These are phyloP conservation scores for Rugonectria rugulosa DNA, from an alignment of 2,329 filamentous ascomycete genomes.

Conservation along the genomic window DNA sequence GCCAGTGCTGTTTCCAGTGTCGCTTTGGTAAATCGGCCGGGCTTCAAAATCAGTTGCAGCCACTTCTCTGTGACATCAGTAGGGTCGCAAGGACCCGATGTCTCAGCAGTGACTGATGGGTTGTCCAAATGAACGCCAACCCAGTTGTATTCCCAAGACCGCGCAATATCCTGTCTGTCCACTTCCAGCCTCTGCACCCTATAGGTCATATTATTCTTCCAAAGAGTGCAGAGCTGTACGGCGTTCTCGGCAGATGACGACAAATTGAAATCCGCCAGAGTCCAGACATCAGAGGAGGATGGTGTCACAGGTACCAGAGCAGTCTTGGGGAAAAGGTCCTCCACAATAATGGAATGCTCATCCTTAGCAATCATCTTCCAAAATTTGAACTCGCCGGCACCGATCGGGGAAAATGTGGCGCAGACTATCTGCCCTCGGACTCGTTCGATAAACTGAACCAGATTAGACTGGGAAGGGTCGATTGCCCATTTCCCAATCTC, in stretches of 20 bases:
- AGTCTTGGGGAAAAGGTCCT: conserved; percentile 72
- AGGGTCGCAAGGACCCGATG: conserved; percentile 68
- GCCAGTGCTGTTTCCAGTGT: conserved; percentile 84
- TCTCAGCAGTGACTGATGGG: conserved; percentile 60
- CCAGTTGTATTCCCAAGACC: conserved; percentile 75
- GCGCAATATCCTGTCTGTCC: conserved; percentile 67
- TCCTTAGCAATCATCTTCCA: conserved; percentile 77
- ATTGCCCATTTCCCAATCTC: conserved; percentile 78
- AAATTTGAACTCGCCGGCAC: conserved; percentile 92
- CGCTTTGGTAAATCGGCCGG: conserved; percentile 79
- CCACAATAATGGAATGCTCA: conserved; percentile 68
- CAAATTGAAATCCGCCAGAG: conserved; percentile 77
- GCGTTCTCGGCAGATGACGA: conserved; percentile 61
- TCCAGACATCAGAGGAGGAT: conserved; percentile 80
- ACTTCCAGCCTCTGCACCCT: conserved; percentile 78
- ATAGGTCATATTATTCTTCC: conserved; percentile 85
- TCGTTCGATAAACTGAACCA: conserved; percentile 75
- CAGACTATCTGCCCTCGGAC: conserved; percentile 63
- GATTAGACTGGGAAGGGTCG: conserved; percentile 78
- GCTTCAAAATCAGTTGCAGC: conserved; percentile 83
- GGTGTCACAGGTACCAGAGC: conserved; percentile 71
- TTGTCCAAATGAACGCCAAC: conserved; percentile 70
- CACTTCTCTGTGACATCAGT: conserved; percentile 82
- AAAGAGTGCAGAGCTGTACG: conserved; percentile 76
- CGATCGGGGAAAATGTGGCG: conserved; percentile 87